Percentiles rank a stretch among this genome's conserved stretches.
Conservation (phyloP, 2,329 filamentous ascomycete genomes). For the Pseudogymnoascus sp. region DNA sequence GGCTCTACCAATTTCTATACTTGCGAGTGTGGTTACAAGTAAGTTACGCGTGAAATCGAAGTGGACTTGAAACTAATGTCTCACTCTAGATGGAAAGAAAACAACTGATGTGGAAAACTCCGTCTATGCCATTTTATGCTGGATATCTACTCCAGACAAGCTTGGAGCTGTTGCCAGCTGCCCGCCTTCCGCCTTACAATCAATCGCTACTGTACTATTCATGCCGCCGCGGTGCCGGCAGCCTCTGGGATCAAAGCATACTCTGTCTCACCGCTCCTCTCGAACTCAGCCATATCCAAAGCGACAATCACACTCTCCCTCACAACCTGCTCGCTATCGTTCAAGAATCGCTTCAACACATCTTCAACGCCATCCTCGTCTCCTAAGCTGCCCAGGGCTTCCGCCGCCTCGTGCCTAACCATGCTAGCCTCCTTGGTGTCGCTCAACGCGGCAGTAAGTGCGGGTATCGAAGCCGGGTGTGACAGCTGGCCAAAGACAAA, state of each 20-base stretch:
- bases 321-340: conserved; percentile 90
- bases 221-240: conserved; percentile 18
- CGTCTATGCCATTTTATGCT: conserved; percentile 7
- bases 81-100: conserved; percentile 31
- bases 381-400: conserved; percentile 88
- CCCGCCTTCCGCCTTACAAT: not conserved
- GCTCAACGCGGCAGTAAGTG: conserved; percentile 70
- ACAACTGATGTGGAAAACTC: conserved; percentile 30
- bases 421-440: conserved; percentile 82
- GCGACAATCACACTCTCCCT: conserved; percentile 92
- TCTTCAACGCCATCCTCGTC: conserved; percentile 92
- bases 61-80: conserved; percentile 15
- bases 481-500: conserved; percentile 97
- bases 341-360: conserved; percentile 71
- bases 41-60: conserved; percentile 33
- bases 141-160: conserved; percentile 6
- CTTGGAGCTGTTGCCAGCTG: not conserved
- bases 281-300: conserved; percentile 95
- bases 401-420: conserved; percentile 95
- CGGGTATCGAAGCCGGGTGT: conserved; percentile 93
- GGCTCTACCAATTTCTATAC: conserved; percentile 87
- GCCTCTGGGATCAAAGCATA: conserved; percentile 82
- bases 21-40: conserved; percentile 83
- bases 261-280: conserved; percentile 80
- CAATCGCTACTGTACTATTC: not conserved